A percentile compares a stretch with the other conserved stretches of the same genome.
Evolutionary conservation across 2,329 filamentous ascomycete genomes (phyloP).

Genomic region (Ilyonectria destructans): DNA sequence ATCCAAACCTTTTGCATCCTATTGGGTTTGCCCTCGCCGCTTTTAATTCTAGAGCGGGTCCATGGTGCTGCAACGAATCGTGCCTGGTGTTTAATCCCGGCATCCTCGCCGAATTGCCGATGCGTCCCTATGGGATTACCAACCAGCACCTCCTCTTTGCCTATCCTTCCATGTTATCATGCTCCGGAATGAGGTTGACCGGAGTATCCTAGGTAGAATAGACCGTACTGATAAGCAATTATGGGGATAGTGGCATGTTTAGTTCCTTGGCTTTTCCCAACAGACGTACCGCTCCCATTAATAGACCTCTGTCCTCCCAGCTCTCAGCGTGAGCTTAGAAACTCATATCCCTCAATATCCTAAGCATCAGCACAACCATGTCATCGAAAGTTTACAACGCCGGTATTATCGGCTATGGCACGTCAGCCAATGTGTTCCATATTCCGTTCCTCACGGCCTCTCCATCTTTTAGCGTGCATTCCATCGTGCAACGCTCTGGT

Average conservation of each 20-base stretch:
- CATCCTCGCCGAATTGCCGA: conserved; percentile 17
- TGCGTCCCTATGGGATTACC: neutral
- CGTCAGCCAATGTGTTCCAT: conserved; percentile 11
- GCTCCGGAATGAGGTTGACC: neutral
- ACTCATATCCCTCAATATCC: neutral
- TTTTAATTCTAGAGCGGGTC: too few relatives aligned
- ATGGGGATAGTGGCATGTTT: neutral
- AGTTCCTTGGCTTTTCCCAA: neutral
- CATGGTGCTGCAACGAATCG: too few relatives aligned
- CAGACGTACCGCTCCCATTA: neutral
- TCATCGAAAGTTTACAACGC: neutral
- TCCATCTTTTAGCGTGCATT: conserved; percentile 1
- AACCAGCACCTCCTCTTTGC: neutral
- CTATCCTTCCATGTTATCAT: neutral
- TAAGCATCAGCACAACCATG: neutral
- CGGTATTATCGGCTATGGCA: conserved; percentile 6
- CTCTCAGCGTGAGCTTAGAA: neutral
- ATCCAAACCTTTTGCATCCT: too few relatives aligned
- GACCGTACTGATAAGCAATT: neutral
- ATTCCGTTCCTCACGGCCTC: conserved; percentile 4
- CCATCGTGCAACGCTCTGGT: conserved; percentile 6
- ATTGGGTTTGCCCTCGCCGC: too few relatives aligned
- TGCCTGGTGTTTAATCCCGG: neutral
- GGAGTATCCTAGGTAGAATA: neutral
- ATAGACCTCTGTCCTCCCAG: neutral